Conservation (phyloP, 208 protist genomes). For the Lotmaria passim region DNA sequence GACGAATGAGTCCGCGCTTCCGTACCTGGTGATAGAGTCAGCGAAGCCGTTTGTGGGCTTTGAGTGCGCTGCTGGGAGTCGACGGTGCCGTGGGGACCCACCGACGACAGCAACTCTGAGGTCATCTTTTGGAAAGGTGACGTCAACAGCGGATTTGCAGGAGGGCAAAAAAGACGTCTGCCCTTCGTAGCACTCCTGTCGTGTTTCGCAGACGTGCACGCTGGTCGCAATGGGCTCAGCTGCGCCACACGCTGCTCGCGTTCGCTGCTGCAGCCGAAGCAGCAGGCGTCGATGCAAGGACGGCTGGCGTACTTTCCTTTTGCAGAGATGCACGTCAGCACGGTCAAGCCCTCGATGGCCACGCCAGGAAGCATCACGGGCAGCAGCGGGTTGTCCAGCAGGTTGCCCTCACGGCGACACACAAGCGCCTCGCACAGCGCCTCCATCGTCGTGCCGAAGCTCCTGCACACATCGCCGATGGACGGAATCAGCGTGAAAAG, state of each 20-base stretch:
- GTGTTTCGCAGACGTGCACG: not conserved
- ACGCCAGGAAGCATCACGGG: conserved; percentile 13
- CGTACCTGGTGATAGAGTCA: too few species aligned
- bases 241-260: not conserved
- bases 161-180: not conserved
- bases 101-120: not conserved
- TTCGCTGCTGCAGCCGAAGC: conserved; percentile 17
- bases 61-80: too few species aligned
- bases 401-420: conserved; percentile 17
- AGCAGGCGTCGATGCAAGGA: conserved; percentile 26
- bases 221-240: not conserved
- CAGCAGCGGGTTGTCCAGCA: conserved; percentile 24
- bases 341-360: conserved; percentile 9
- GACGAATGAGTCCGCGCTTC: too few species aligned
- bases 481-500: conserved; percentile 18
- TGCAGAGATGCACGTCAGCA: conserved; percentile 23
- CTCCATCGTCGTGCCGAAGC: conserved; percentile 15
- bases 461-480: not conserved
- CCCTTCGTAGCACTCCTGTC: not conserved
- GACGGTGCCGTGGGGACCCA: not conserved
- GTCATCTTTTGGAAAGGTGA: conserved; percentile 1
- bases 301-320: conserved; percentile 19
- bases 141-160: not conserved
- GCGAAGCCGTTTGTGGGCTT: too few species aligned
- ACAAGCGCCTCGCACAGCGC: conserved; percentile 25